Evolutionary conservation across 495 filamentous ascomycete species (phyloP).

Genomic region (Neurospora sp.): DNA sequence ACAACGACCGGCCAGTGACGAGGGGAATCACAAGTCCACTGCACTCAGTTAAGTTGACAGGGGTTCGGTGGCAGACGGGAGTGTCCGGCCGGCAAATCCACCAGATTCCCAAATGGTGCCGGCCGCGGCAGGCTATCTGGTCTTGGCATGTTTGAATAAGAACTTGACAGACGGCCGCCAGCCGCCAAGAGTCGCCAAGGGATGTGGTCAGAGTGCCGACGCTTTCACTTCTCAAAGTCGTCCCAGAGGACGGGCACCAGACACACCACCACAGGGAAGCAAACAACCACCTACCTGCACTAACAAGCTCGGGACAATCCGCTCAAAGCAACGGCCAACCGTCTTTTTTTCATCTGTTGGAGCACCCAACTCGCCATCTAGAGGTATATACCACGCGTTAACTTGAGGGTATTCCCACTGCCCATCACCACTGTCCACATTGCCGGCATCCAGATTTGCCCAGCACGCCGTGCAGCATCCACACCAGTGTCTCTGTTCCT

Average conservation of each 20-base stretch:
- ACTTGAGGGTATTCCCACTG: neutral
- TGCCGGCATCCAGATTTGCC: neutral
- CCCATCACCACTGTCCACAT: neutral
- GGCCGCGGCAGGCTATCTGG: neutral
- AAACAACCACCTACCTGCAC: neutral
- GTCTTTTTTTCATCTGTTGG: neutral
- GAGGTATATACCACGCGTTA: neutral
- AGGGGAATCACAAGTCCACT: neutral
- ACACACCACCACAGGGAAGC: neutral
- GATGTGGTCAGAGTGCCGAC: neutral
- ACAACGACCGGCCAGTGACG: neutral
- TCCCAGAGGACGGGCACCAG: neutral
- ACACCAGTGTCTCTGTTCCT: neutral
- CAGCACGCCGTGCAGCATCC: neutral
- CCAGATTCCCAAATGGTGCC: neutral
- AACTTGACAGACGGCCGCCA: neutral
- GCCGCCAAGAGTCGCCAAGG: neutral
- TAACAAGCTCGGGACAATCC: neutral
- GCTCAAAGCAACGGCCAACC: neutral
- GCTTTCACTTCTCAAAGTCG: neutral
- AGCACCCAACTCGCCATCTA: neutral
- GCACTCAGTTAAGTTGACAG: neutral
- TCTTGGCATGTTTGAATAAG: neutral
- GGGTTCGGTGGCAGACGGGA: neutral
- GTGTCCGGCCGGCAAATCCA: neutral